phyloP scores from a whole-genome alignment of 2,329 filamentous ascomycete species.

The Cordyceps cicadae region DNA sequence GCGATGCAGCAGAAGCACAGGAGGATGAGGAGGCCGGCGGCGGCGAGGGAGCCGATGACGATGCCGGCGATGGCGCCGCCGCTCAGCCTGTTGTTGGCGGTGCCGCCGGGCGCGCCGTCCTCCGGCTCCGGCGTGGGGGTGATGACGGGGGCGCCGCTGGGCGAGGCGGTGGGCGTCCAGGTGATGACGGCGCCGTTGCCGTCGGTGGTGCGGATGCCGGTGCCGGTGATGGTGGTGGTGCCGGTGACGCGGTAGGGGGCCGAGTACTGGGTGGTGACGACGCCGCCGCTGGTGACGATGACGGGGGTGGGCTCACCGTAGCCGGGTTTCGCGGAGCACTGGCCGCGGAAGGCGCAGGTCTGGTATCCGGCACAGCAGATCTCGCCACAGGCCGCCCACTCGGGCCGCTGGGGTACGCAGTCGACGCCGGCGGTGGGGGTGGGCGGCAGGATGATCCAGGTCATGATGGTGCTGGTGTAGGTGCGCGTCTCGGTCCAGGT shows the following conservation, averaged over 20 bases:
- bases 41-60: slow-evolving; percentile 64
- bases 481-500: slow-evolving; percentile 55
- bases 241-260: slow-evolving; percentile 45
- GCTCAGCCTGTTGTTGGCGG: slow-evolving; percentile 43
- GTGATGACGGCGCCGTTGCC: slow-evolving; percentile 32
- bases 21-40: slow-evolving; percentile 57
- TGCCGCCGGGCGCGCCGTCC: slow-evolving; percentile 29
- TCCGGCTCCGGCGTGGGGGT: slow-evolving; percentile 34
- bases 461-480: slow-evolving; percentile 51
- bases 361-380: slow-evolving; percentile 65
- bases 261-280: slow-evolving; percentile 47
- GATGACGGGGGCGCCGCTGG: slow-evolving; percentile 19
- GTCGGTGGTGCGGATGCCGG: slow-evolving; percentile 39
- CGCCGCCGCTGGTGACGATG: slow-evolving; percentile 36
- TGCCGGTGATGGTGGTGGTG: slow-evolving; percentile 45
- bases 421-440: slow-evolving; percentile 34
- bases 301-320: slow-evolving; percentile 35
- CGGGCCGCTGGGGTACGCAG: slow-evolving; percentile 43
- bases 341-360: slow-evolving; percentile 52
- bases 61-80: slow-evolving; percentile 73
- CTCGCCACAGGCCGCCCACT: slow-evolving; percentile 54
- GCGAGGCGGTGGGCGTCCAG: slow-evolving; percentile 37
- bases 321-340: slow-evolving; percentile 49
- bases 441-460: slow-evolving; percentile 37
- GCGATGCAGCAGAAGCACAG: slow-evolving; percentile 69